Evolutionary conservation across 2,329 filamentous ascomycete species (phyloP), one percentile per base, ranked within the genome.

Genomic region (Amesomyces nigricolor): DNA sequence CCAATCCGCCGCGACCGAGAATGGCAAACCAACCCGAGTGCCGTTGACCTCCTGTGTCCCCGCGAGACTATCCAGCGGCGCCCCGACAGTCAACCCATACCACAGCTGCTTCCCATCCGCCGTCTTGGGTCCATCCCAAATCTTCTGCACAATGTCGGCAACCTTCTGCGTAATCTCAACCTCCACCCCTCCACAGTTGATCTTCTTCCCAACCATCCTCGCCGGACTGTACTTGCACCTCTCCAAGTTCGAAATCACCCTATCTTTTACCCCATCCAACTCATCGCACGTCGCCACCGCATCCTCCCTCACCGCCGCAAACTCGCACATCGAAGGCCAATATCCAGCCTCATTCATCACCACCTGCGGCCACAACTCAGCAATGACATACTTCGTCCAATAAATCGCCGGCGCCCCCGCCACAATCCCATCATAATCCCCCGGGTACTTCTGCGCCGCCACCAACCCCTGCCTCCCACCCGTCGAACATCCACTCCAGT

Each of bases 401-500:
- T 67, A 63, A 66, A 59, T 76, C 43, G 59, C 77, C 22, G 74
- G 71, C 2, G 68, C 69, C 1, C 78, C 78, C 4, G 79, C 73
- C 0, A 81, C 66, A 11, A 80, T 73, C 11, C 80, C 81, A 57
- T 83, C 78, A 56, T 83, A 83, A 51, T 78, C 77, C 14, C 78
- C 73, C 0, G 80, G 78, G 55, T 75, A 77, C 35, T 73, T 63
- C 61, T 83, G 75, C 5, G 78, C 71, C 51, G 79, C 75, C 53
- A 75, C 77, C 13, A 83, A 65, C 4, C 81, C 81, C 66, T 85
- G 80, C 1, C 81, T 70, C 0, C 81, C 81, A 19, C 81, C 81
- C 0, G 80, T 83, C 0, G 78, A 82, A 62, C 80, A 83, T 22
- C 79, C 80, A 10, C 73, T 70, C 63, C 78, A 83, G 64, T 83